phyloP scores from a whole-genome alignment of 495 filamentous ascomycete genomes.

The Symbiotaphrina buchneri region DNA sequence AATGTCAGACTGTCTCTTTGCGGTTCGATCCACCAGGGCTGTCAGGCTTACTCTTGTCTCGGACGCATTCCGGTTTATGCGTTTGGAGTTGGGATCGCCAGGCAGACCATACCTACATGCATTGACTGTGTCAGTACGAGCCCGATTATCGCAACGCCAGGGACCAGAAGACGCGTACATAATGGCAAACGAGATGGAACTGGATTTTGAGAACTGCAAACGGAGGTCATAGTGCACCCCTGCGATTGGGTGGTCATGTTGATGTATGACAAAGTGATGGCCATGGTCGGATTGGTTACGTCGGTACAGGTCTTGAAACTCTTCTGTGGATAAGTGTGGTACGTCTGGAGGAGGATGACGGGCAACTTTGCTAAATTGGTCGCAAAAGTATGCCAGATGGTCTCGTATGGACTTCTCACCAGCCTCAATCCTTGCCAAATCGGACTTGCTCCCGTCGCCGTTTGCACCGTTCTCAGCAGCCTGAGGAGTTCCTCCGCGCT shows the following conservation, averaged over 20 bases:
- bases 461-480: too few species aligned
- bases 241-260: conserved; percentile 46
- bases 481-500: too few species aligned
- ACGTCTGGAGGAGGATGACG: conserved; percentile 9
- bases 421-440: too few species aligned
- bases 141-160: too few species aligned
- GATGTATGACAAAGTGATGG: conserved; percentile 40
- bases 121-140: too few species aligned
- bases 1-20: too few species aligned
- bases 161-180: conserved; percentile 20
- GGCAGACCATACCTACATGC: conserved; percentile 24
- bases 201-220: conserved; percentile 40
- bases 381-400: conserved; percentile 27
- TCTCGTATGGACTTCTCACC: conserved; percentile 26
- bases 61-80: conserved; percentile 35
- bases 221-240: conserved; percentile 42
- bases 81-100: conserved; percentile 33
- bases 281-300: conserved; percentile 23
- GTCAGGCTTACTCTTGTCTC: too few species aligned
- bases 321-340: conserved; percentile 16
- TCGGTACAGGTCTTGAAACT: conserved; percentile 28
- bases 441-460: too few species aligned
- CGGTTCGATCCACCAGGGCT: too few species aligned
- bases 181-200: conserved; percentile 38
- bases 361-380: conserved; percentile 14